Evolutionary conservation across 768 basidiomycete species (phyloP).

Genomic region (Crucibulum laeve): DNA sequence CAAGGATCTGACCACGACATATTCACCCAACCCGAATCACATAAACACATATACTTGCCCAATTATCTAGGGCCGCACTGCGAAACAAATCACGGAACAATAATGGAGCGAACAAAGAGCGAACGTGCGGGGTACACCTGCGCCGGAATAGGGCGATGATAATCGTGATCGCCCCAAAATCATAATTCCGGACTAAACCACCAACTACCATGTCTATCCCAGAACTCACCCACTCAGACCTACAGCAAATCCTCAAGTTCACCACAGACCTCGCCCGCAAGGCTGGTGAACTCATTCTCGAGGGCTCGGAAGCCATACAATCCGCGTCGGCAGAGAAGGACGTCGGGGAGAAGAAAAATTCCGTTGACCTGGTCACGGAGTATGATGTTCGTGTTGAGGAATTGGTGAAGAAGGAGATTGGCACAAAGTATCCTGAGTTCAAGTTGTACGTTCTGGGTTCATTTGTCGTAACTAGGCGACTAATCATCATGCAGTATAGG

Average conservation of each 20-base stretch:
- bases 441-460: constrained; percentile 65
- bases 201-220: constrained; percentile 25
- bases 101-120: too few species aligned
- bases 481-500: constrained; percentile 60
- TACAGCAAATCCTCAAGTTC: constrained; percentile 64
- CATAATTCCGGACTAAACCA: constrained; percentile 3
- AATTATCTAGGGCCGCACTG: too few species aligned
- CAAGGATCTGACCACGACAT: background rate
- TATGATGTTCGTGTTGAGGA: constrained; percentile 92
- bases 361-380: constrained; percentile 92
- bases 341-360: constrained; percentile 85
- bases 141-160: background rate
- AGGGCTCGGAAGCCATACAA: constrained; percentile 74
- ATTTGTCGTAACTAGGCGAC: background rate
- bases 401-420: constrained; percentile 68
- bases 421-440: constrained; percentile 65
- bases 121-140: background rate
- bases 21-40: background rate
- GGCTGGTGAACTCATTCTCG: constrained; percentile 73
- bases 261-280: constrained; percentile 65
- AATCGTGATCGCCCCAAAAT: constrained; percentile 1
- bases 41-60: background rate
- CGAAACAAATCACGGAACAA: too few species aligned
- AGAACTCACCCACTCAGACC: constrained; percentile 40
- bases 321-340: constrained; percentile 38